These are phyloP conservation scores for Hypomontagnella monticulosa DNA, from an alignment of 495 filamentous ascomycete species.

Conservation along the genomic window DNA sequence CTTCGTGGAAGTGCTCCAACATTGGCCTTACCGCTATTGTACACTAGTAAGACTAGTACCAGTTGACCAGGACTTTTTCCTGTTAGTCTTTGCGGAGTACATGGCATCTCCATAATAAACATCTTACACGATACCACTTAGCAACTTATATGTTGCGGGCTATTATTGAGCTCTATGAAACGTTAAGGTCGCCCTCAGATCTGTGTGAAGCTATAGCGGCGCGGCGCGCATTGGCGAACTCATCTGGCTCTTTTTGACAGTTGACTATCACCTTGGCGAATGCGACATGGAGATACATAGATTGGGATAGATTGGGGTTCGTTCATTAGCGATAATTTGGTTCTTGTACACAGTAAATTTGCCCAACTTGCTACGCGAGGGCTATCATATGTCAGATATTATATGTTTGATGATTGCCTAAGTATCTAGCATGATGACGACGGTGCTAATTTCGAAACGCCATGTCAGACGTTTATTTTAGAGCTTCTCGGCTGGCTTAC, in stretches of 20 bases:
- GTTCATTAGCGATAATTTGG: constrained; percentile 8
- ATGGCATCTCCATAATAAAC: constrained; percentile 8
- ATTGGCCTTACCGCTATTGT: constrained; percentile 23
- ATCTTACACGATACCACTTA: neutral
- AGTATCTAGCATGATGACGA: constrained; percentile 24
- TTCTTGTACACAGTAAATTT: neutral
- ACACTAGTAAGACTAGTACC: constrained; percentile 28
- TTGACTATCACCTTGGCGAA: constrained; percentile 31
- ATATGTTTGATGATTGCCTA: constrained; percentile 17
- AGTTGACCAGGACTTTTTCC: constrained; percentile 5
- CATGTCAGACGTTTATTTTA: constrained; percentile 38
- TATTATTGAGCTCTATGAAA: neutral
- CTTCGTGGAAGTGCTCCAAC: neutral
- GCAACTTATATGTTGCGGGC: constrained; percentile 1
- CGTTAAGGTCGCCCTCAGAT: constrained; percentile 21
- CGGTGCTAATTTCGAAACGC: constrained; percentile 33
- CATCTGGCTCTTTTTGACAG: constrained; percentile 16
- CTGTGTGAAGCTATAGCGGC: constrained; percentile 22
- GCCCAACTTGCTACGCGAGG: neutral
- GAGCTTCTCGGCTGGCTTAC: constrained; percentile 23
- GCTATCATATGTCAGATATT: constrained; percentile 25
- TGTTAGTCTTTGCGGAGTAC: constrained; percentile 32
- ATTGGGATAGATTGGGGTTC: constrained; percentile 17
- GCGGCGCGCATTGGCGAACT: constrained; percentile 28
- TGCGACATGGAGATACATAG: constrained; percentile 3